A percentile compares a stretch with the other conserved stretches of the same genome.
These are phyloP conservation scores for Chrysanthemum lavandulifolium DNA, from an alignment of 129 eudicot genomes.

Conservation along the genomic window DNA sequence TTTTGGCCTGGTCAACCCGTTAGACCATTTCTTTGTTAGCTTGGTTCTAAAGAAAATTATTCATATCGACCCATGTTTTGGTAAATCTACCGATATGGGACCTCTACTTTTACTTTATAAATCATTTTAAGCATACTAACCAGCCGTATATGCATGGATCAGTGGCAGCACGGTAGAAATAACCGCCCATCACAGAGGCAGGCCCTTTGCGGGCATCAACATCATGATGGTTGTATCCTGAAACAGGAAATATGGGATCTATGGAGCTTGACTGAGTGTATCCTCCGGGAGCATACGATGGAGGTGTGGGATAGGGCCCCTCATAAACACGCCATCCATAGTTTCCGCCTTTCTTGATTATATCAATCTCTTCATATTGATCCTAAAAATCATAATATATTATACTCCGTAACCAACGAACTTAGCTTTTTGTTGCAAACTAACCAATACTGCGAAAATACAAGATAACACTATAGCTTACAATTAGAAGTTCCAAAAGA, in stretches of 20 bases:
- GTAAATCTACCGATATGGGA: not conserved
- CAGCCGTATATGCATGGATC: conserved; percentile 86
- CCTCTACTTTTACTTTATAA: not conserved
- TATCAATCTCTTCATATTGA: conserved; percentile 71
- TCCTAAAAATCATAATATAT: conserved; percentile 35
- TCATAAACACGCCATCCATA: conserved; percentile 88
- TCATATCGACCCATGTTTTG: too few relatives aligned
- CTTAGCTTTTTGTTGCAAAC: not conserved
- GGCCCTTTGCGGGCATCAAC: conserved; percentile 56
- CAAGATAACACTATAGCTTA: not conserved
- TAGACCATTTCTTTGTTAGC: too few relatives aligned
- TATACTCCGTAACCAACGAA: not conserved
- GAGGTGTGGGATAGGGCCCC: conserved; percentile 53
- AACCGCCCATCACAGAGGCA: conserved; percentile 84
- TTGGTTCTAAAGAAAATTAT: too few relatives aligned
- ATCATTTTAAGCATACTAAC: conserved; percentile 33
- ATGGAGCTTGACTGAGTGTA: conserved; percentile 54
- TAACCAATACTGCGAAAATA: not conserved
- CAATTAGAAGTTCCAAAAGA: not conserved
- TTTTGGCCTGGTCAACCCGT: too few relatives aligned
- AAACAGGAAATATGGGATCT: conserved; percentile 61
- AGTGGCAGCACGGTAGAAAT: conserved; percentile 51
- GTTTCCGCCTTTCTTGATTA: conserved; percentile 68
- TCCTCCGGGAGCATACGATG: conserved; percentile 50
- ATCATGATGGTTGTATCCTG: conserved; percentile 69